phyloP scores from a whole-genome alignment of 345 rosid genomes.

The Eucalyptus melliodora region DNA sequence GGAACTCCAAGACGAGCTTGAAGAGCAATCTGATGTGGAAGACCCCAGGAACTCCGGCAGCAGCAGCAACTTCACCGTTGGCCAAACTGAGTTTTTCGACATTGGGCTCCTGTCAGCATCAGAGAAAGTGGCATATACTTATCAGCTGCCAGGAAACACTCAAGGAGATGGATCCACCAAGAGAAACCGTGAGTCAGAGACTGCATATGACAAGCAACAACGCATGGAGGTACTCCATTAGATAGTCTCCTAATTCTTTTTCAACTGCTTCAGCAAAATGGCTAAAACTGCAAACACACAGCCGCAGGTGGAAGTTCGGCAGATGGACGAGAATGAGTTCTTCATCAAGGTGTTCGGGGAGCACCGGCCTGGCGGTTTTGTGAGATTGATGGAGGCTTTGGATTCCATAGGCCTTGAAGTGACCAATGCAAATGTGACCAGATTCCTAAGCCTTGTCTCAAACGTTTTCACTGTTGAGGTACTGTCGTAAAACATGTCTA shows the following conservation, averaged over 20 bases:
- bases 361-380: slow-evolving; percentile 77
- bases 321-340: slow-evolving; percentile 74
- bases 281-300: slow-evolving; percentile 1
- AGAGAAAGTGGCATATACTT: not conserved
- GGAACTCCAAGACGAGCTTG: slow-evolving; percentile 84
- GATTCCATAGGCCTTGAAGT: slow-evolving; percentile 84
- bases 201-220: slow-evolving; percentile 49
- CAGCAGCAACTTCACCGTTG: slow-evolving; percentile 2
- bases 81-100: slow-evolving; percentile 13
- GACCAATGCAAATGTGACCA: slow-evolving; percentile 70
- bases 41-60: slow-evolving; percentile 17
- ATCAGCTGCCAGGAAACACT: not conserved
- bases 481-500: not conserved
- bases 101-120: slow-evolving; percentile 7
- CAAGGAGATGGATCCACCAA: slow-evolving; percentile 20
- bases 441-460: slow-evolving; percentile 67
- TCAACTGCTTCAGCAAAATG: not conserved
- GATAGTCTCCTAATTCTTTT: not conserved
- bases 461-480: slow-evolving; percentile 92
- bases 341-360: slow-evolving; percentile 87
- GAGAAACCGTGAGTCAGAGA: slow-evolving; percentile 32
- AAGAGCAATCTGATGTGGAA: slow-evolving; percentile 66
- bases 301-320: slow-evolving; percentile 90
- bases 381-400: slow-evolving; percentile 73
- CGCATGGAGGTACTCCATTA: slow-evolving; percentile 70